Evolutionary conservation across 257 asterid species (phyloP).

Genomic region (Solanum pennellii): DNA sequence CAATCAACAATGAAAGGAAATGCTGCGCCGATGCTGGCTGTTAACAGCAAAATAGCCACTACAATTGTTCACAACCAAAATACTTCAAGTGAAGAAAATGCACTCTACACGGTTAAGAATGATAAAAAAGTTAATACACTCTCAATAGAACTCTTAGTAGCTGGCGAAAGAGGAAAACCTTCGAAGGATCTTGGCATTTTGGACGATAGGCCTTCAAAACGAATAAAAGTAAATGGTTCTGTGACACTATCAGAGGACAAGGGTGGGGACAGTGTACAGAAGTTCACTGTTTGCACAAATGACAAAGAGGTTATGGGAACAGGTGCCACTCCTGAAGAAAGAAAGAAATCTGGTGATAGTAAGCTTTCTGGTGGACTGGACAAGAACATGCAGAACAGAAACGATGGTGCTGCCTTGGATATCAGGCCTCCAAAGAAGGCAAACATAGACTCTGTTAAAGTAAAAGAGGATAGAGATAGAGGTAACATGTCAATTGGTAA

Average conservation of each 20-base stretch:
- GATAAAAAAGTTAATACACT: conserved; percentile 3
- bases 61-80: conserved; percentile 1
- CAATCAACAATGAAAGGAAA: background rate
- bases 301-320: conserved; percentile 2
- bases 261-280: conserved; percentile 8
- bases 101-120: background rate
- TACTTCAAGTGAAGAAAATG: conserved; percentile 8
- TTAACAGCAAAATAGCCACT: conserved; percentile 2
- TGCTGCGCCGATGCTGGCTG: background rate
- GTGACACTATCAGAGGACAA: conserved; percentile 8
- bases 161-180: conserved; percentile 21
- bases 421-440: conserved; percentile 28
- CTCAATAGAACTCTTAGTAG: conserved; percentile 4
- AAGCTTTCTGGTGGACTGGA: conserved; percentile 14
- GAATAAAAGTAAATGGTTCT: conserved; percentile 17
- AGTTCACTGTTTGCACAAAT: conserved; percentile 2
- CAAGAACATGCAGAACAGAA: background rate
- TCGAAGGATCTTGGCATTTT: conserved; percentile 10
- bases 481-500: background rate
- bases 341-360: conserved; percentile 1
- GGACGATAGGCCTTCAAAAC: conserved; percentile 26
- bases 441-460: conserved; percentile 11
- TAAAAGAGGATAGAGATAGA: background rate
- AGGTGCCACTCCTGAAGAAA: conserved; percentile 7
- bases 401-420: conserved; percentile 16